Conservation (phyloP, 2,329 filamentous ascomycete species). For the Penicillium paneum region DNA sequence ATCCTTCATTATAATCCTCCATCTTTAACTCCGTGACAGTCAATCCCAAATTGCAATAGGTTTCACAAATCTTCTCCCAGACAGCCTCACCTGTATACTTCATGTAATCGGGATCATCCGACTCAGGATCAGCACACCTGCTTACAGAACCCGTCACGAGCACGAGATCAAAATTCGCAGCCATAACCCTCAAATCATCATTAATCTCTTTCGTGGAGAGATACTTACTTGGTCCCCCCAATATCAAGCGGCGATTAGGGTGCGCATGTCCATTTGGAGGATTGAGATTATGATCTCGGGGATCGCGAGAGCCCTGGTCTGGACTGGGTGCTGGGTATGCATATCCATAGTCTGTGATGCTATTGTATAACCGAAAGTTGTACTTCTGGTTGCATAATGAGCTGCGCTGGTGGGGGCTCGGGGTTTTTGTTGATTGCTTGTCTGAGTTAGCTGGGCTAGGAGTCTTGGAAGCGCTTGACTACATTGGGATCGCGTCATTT, state of each 20-base stretch:
- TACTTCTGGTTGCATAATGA: not conserved
- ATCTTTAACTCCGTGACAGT: not conserved
- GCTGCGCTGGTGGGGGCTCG: not conserved
- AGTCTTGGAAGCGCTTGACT: not conserved
- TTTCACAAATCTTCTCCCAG: not conserved
- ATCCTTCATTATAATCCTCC: not conserved
- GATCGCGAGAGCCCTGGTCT: not conserved
- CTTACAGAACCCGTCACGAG: not conserved
- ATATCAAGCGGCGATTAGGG: not conserved
- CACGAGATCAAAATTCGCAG: not conserved
- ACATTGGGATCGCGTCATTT: not conserved
- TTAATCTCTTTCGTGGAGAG: not conserved
- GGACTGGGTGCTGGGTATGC: not conserved
- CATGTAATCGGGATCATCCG: not conserved
- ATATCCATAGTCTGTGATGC: not conserved
- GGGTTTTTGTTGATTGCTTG: not conserved
- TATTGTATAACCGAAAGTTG: not conserved
- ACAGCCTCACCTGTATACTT: not conserved
- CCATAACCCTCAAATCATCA: not conserved
- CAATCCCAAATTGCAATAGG: not conserved
- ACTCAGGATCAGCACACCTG: not conserved
- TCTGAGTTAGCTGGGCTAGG: not conserved
- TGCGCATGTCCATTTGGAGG: constrained; percentile 3
- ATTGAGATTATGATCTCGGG: constrained; percentile 2
- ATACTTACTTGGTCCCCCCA: rapidly evolving